These are phyloP conservation scores for Alloascoidea africana DNA, from an alignment of 805 yeast species.

Conservation along the genomic window DNA sequence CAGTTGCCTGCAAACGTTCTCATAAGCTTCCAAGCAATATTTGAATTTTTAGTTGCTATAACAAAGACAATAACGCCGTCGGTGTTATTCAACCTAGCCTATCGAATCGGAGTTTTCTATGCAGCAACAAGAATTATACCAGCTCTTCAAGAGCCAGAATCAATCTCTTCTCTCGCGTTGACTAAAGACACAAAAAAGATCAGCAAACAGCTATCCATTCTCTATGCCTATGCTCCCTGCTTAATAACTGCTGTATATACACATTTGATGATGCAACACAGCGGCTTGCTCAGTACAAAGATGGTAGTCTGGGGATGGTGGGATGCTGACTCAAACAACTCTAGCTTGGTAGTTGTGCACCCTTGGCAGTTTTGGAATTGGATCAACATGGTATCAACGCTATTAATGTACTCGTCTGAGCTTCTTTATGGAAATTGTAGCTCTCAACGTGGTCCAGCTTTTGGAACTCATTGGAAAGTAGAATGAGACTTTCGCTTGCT, in stretches of 20 bases:
- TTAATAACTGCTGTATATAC: constrained; percentile 91
- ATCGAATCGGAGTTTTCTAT: constrained; percentile 71
- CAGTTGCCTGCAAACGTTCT: constrained; percentile 21
- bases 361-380: constrained; percentile 98
- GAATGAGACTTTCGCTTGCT: too few relatives aligned
- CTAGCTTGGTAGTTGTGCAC: constrained; percentile 15
- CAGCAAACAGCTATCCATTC: too few relatives aligned
- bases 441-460: constrained; percentile 8
- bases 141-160: constrained; percentile 25
- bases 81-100: constrained; percentile 66
- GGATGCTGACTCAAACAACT: constrained; percentile 40
- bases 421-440: constrained; percentile 25
- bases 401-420: constrained; percentile 71
- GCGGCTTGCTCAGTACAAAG: too few relatives aligned
- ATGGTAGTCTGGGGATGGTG: too few relatives aligned
- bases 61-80: constrained; percentile 62
- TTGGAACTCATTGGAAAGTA: constrained; percentile 12
- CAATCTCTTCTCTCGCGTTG: constrained; percentile 2
- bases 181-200: too few relatives aligned
- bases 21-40: constrained; percentile 21
- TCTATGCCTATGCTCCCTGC: constrained; percentile 87
- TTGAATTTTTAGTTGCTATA: constrained; percentile 31
- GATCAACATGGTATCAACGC: constrained; percentile 75
- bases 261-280: constrained; percentile 81
- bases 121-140: constrained; percentile 95